Conservation (phyloP, 1,284 basidiomycete species). For the Chondrostereum purpureum region DNA sequence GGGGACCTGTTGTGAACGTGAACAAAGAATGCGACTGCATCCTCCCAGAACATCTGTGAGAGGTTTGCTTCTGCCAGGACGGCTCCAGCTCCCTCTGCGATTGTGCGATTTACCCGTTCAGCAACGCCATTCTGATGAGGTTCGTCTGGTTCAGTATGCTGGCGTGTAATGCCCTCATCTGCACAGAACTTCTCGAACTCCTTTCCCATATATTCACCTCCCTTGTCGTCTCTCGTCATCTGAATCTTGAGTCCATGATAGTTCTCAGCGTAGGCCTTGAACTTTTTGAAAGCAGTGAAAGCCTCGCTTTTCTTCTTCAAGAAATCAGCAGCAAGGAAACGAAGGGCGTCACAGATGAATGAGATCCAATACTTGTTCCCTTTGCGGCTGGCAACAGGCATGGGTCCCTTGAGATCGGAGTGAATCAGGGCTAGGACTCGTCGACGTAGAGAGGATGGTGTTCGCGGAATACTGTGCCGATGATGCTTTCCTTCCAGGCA, state of each 20-base stretch:
- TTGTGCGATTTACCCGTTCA: slow-evolving; percentile 14
- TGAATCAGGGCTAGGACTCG: not conserved
- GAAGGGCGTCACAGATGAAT: slow-evolving; percentile 21
- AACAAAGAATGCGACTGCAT: not conserved
- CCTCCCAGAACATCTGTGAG: not conserved
- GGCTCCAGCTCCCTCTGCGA: slow-evolving; percentile 12
- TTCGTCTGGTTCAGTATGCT: slow-evolving; percentile 13
- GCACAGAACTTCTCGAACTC: slow-evolving; percentile 18
- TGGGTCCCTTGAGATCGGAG: slow-evolving; percentile 21
- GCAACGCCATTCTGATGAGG: slow-evolving; percentile 21
- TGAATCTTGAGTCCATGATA: slow-evolving; percentile 20
- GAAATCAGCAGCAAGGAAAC: slow-evolving; percentile 11
- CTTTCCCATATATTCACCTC: slow-evolving; percentile 23
- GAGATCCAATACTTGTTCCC: slow-evolving; percentile 22
- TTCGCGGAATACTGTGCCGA: not conserved
- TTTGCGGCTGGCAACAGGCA: slow-evolving; percentile 9
- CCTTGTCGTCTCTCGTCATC: slow-evolving; percentile 24
- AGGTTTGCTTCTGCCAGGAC: slow-evolving; percentile 8
- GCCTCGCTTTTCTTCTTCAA: slow-evolving; percentile 19
- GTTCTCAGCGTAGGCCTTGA: slow-evolving; percentile 21
- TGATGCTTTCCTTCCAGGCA: not conserved
- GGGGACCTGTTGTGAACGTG: not conserved
- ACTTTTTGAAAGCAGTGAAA: slow-evolving; percentile 20
- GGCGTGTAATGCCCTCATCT: slow-evolving; percentile 14
- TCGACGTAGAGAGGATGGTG: not conserved